A percentile compares a stretch with the other conserved stretches of the same genome.
Conservation (phyloP, 2,329 filamentous ascomycete genomes). For the Ophioceras dolichostomum region DNA sequence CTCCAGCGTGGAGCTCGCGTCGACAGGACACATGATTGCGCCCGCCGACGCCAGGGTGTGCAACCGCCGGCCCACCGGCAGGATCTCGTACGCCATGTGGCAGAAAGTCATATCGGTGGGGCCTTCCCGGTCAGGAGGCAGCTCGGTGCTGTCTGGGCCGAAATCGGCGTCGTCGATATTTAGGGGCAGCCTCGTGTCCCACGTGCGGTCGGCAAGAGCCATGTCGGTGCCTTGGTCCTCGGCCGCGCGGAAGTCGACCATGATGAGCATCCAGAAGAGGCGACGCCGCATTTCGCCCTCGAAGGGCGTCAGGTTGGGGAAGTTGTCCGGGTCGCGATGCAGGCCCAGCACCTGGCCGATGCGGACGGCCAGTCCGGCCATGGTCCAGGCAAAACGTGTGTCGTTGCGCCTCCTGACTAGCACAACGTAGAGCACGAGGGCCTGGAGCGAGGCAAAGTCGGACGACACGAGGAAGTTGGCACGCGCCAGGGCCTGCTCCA, state of each 20-base stretch:
- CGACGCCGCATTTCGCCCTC: slow-evolving; percentile 51
- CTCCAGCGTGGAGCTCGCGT: slow-evolving; percentile 21
- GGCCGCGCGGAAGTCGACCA: slow-evolving; percentile 46
- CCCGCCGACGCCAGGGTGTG: slow-evolving; percentile 22
- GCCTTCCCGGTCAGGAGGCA: slow-evolving; percentile 33
- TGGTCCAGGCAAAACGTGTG: slow-evolving; percentile 45
- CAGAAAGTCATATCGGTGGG: slow-evolving; percentile 40
- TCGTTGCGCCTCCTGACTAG: slow-evolving; percentile 38
- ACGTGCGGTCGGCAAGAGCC: slow-evolving; percentile 29
- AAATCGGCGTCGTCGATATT: slow-evolving; percentile 47
- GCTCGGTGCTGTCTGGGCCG: slow-evolving; percentile 29
- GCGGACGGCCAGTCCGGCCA: slow-evolving; percentile 48
- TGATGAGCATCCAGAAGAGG: slow-evolving; percentile 48
- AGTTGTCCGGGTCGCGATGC: slow-evolving; percentile 43
- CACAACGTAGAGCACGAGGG: slow-evolving; percentile 45
- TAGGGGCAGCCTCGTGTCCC: slow-evolving; percentile 40
- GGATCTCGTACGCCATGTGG: slow-evolving; percentile 28
- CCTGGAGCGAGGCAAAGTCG: slow-evolving; percentile 48
- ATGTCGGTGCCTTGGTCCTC: slow-evolving; percentile 45
- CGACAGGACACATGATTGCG: slow-evolving; percentile 15
- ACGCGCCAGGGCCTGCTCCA: slow-evolving; percentile 48
- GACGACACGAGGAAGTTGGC: slow-evolving; percentile 49
- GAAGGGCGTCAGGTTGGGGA: slow-evolving; percentile 41
- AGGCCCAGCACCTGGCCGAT: slow-evolving; percentile 42
- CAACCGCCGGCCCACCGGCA: slow-evolving; percentile 22